Percentiles rank a stretch among this genome's conserved stretches.
phyloP scores from a whole-genome alignment of 176 grass and related monocot species.

The Ensete ventricosum region DNA sequence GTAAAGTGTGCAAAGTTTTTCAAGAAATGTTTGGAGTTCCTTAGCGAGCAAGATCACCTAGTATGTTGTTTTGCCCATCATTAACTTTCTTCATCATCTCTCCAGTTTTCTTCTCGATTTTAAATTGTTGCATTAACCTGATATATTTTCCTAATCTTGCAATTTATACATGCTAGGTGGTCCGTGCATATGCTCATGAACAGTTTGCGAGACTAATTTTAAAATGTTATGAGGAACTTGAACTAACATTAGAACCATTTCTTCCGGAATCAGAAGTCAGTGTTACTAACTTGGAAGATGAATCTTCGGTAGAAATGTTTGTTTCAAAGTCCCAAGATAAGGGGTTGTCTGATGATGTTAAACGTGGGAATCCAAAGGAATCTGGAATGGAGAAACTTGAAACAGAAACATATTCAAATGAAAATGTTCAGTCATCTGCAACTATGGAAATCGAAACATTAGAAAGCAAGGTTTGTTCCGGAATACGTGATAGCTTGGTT shows the following conservation, averaged over 20 bases:
- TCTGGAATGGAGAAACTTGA: constrained; percentile 15
- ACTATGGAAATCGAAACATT: constrained; percentile 26
- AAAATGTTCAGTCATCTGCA: constrained; percentile 34
- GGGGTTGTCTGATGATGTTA: constrained; percentile 23
- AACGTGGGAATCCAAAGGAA: constrained; percentile 18
- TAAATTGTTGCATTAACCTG: constrained; percentile 7
- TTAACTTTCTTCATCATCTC: neutral
- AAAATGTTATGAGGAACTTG: constrained; percentile 85
- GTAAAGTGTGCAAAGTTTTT: constrained; percentile 85
- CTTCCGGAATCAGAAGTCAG: constrained; percentile 81
- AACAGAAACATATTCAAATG: constrained; percentile 15
- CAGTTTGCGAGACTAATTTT: constrained; percentile 95
- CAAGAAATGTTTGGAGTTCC: constrained; percentile 93
- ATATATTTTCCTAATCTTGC: neutral
- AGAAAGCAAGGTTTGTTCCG: constrained; percentile 19
- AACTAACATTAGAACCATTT: constrained; percentile 73
- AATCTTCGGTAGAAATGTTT: constrained; percentile 54
- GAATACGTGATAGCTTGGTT: constrained; percentile 33
- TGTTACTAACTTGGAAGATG: constrained; percentile 83
- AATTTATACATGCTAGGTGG: constrained; percentile 47
- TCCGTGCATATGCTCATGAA: constrained; percentile 87
- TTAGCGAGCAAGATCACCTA: constrained; percentile 88
- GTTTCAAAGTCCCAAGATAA: constrained; percentile 34
- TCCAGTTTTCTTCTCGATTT: neutral
- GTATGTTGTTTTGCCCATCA: constrained; percentile 35